A percentile compares a stretch with the other conserved stretches of the same genome.
These are phyloP conservation scores for Lactifluus hygrophoroides DNA, from an alignment of 768 basidiomycete species.

Conservation along the genomic window DNA sequence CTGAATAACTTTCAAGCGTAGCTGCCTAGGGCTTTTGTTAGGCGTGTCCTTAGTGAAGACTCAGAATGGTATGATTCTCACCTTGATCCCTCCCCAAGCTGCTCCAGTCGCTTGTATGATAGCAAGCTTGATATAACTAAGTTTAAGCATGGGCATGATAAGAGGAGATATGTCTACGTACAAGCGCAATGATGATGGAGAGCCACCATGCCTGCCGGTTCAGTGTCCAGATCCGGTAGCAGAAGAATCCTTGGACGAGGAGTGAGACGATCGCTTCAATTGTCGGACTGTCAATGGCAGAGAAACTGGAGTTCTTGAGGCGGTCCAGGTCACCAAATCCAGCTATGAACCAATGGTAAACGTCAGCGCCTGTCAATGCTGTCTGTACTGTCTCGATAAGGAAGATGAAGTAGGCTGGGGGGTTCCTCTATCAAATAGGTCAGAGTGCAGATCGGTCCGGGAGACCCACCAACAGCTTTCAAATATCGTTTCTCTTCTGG, in stretches of 20 bases:
- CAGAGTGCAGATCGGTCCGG: background rate
- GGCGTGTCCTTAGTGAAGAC: background rate
- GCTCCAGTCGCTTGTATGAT: background rate
- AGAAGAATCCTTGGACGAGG: background rate
- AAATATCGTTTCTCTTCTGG: slow-evolving; percentile 1
- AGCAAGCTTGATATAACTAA: background rate
- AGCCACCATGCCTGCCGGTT: background rate
- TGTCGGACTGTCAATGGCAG: background rate
- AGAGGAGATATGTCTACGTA: background rate
- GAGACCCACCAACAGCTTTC: background rate
- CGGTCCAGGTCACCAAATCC: slow-evolving; percentile 1
- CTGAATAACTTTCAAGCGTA: background rate
- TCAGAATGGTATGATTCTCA: background rate
- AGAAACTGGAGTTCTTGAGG: background rate
- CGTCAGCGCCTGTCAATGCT: background rate
- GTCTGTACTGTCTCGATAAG: slow-evolving; percentile 1
- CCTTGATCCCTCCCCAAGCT: slow-evolving; percentile 9
- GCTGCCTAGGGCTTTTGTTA: background rate
- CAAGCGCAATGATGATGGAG: background rate
- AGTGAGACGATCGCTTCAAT: background rate
- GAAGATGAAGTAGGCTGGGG: background rate
- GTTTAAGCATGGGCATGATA: background rate
- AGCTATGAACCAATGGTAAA: background rate
- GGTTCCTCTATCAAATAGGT: background rate
- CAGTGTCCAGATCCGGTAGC: slow-evolving; percentile 7